Percentiles rank a stretch among this genome's conserved stretches.
phyloP scores from a whole-genome alignment of 805 yeast species.

The Scheffersomyces amazonensis region DNA sequence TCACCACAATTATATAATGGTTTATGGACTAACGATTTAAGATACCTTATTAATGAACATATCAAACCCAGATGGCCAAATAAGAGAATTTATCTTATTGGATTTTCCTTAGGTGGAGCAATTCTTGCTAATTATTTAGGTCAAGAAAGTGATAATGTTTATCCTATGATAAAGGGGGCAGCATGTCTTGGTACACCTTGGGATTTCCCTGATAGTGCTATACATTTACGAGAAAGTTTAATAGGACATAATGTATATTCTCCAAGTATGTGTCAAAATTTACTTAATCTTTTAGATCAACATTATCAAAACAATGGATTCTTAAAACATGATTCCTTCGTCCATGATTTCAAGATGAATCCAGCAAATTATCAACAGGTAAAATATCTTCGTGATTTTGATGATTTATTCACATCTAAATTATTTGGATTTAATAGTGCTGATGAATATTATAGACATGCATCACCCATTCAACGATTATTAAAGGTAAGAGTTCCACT shows the following conservation, averaged over 20 bases:
- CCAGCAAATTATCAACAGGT: conserved; percentile 27
- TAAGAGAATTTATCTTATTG: conserved; percentile 63
- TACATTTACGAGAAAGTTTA: conserved; percentile 40
- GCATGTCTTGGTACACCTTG: conserved; percentile 66
- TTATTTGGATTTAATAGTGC: conserved; percentile 63
- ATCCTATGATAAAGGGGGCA: conserved; percentile 54
- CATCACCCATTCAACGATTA: conserved; percentile 58
- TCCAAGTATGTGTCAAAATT: conserved; percentile 40
- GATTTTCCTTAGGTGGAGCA: conserved; percentile 73
- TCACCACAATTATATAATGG: conserved; percentile 68
- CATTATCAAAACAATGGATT: conserved; percentile 24
- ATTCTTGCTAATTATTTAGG: conserved; percentile 66
- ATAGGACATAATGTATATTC: conserved; percentile 40
- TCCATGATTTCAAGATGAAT: conserved; percentile 24
- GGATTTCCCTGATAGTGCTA: conserved; percentile 61
- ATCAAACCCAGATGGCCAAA: conserved; percentile 53
- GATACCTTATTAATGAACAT: conserved; percentile 52
- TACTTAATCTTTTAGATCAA: conserved; percentile 27
- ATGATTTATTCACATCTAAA: conserved; percentile 57
- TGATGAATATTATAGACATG: conserved; percentile 60
- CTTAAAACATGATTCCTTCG: conserved; percentile 17
- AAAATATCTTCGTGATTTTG: conserved; percentile 53
- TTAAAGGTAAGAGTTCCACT: conserved; percentile 59
- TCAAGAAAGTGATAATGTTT: conserved; percentile 51
- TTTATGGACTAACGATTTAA: conserved; percentile 65